Evolutionary conservation across 345 rosid genomes (phyloP).

Genomic region (Eucalyptus cladocalyx): DNA sequence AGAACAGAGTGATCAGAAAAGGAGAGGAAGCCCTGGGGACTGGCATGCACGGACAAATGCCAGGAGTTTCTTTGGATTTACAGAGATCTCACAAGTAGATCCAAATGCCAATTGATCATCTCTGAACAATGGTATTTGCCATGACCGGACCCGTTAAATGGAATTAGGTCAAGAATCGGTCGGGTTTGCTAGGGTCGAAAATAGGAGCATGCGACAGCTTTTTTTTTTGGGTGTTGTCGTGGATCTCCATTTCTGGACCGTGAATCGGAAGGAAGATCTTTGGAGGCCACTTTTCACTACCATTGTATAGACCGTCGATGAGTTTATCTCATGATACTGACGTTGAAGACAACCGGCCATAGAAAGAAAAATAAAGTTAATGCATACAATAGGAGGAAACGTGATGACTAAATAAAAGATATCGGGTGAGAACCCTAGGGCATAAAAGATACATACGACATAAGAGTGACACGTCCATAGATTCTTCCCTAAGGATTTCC

Average conservation of each 20-base stretch:
- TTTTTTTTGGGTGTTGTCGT: no score
- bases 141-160: not conserved
- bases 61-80: not conserved
- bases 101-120: not conserved
- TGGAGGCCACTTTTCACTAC: no score
- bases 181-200: not conserved
- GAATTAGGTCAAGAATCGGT: not conserved
- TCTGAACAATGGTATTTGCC: not conserved
- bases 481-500: no score
- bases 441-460: no score
- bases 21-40: not conserved
- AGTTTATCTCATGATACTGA: no score
- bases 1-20: not conserved
- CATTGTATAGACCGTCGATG: no score
- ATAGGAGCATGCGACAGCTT: not conserved
- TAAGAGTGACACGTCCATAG: no score
- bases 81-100: not conserved
- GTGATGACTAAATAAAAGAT: no score
- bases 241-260: not conserved
- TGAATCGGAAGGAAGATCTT: not conserved
- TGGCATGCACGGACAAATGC: not conserved
- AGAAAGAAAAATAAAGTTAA: no score
- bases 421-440: no score
- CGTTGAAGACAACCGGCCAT: no score
- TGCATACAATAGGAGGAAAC: no score